Evolutionary conservation across 2,329 filamentous ascomycete species (phyloP).

Genomic region (Drechslerella dactyloides): DNA sequence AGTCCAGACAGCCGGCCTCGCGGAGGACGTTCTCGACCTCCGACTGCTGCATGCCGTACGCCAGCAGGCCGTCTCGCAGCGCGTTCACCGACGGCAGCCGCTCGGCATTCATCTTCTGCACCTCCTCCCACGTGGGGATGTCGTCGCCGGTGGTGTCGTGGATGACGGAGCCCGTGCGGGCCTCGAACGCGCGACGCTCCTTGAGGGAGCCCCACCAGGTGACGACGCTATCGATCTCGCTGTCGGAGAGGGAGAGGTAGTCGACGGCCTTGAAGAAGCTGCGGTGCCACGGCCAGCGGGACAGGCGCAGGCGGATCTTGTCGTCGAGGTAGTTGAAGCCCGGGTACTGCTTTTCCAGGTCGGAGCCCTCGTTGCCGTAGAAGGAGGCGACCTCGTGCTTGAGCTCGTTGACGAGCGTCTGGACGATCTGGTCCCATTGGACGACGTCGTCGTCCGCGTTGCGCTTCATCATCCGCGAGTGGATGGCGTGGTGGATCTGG

Average conservation of each 20-base stretch:
- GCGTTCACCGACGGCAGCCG: constrained; percentile 19
- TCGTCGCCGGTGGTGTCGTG: constrained; percentile 48
- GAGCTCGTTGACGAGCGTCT: constrained; percentile 52
- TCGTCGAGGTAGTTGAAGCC: constrained; percentile 53
- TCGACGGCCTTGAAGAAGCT: constrained; percentile 53
- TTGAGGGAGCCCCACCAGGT: constrained; percentile 53
- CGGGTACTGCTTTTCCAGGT: constrained; percentile 52
- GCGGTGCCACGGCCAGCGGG: constrained; percentile 51
- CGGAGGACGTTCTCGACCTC: constrained; percentile 42
- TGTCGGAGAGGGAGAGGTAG: constrained; percentile 51
- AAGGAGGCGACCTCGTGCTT: constrained; percentile 53
- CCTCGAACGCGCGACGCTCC: constrained; percentile 41
- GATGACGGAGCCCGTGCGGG: constrained; percentile 21
- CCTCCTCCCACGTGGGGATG: constrained; percentile 49
- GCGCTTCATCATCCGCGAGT: constrained; percentile 51
- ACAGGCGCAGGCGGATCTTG: constrained; percentile 51
- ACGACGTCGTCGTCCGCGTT: constrained; percentile 50
- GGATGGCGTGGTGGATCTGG: constrained; percentile 51
- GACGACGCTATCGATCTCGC: constrained; percentile 53
- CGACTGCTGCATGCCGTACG: constrained; percentile 24
- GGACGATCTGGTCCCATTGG: constrained; percentile 50
- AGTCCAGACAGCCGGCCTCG: constrained; percentile 25
- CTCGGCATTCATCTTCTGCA: constrained; percentile 39
- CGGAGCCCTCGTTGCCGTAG: constrained; percentile 52
- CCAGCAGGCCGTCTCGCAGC: constrained; percentile 21